Evolutionary conservation across 2,329 filamentous ascomycete genomes (phyloP).

Genomic region (Berkeleyomyces rouxiae): DNA sequence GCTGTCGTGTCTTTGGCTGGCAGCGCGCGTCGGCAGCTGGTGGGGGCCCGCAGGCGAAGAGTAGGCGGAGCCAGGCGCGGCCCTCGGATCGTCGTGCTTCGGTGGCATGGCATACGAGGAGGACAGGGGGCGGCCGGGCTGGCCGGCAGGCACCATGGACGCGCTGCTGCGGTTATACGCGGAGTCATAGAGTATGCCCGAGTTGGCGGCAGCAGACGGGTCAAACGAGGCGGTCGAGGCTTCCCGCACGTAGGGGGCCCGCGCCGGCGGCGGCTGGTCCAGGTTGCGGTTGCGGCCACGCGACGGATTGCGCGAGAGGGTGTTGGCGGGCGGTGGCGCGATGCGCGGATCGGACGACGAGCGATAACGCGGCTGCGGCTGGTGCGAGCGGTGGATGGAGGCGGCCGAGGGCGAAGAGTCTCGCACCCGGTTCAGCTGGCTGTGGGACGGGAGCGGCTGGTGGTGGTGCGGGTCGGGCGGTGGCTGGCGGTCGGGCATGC

Average conservation of each 20-base stretch:
- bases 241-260: slow-evolving; percentile 12
- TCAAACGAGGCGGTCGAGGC: slow-evolving; percentile 11
- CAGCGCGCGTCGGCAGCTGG: slow-evolving; percentile 8
- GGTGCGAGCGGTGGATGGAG: slow-evolving; percentile 4
- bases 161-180: slow-evolving; percentile 10
- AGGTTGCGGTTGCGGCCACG: slow-evolving; percentile 8
- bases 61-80: background rate
- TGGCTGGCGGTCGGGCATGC: background rate
- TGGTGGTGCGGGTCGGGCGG: slow-evolving; percentile 1
- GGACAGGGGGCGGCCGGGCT: slow-evolving; percentile 9
- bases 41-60: background rate
- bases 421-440: slow-evolving; percentile 12
- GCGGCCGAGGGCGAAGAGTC: slow-evolving; percentile 8
- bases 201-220: background rate
- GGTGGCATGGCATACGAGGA: slow-evolving; percentile 12
- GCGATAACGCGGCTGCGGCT: slow-evolving; percentile 7
- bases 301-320: slow-evolving; percentile 12
- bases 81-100: slow-evolving; percentile 27
- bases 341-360: slow-evolving; percentile 12
- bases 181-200: slow-evolving; percentile 8
- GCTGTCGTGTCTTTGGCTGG: slow-evolving; percentile 9
- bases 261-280: slow-evolving; percentile 1
- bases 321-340: background rate
- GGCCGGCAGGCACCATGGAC: slow-evolving; percentile 1
- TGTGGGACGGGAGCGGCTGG: slow-evolving; percentile 10